These are phyloP conservation scores for Nicotiana obtusifolia DNA, from an alignment of 257 asterid genomes.

Conservation along the genomic window DNA sequence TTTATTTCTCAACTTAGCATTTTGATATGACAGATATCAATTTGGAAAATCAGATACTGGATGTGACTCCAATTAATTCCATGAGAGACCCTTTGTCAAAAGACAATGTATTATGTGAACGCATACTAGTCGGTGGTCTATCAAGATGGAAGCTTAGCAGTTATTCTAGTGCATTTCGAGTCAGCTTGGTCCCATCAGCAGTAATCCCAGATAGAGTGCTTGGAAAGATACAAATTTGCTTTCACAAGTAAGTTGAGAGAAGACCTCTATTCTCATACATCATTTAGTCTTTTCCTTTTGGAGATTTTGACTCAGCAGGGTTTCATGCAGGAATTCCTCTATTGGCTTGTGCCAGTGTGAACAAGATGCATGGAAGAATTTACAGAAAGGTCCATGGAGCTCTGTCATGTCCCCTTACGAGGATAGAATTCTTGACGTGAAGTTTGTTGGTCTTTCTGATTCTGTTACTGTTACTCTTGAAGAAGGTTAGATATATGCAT, in stretches of 20 bases:
- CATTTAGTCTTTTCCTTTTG: neutral
- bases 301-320: neutral
- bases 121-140: slow-evolving; percentile 54
- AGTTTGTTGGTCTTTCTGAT: slow-evolving; percentile 62
- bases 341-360: slow-evolving; percentile 64
- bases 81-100: slow-evolving; percentile 33
- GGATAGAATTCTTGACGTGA: slow-evolving; percentile 65
- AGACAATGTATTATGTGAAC: slow-evolving; percentile 50
- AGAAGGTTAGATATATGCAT: slow-evolving; percentile 40
- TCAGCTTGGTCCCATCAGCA: slow-evolving; percentile 57
- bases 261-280: neutral
- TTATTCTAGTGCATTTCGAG: slow-evolving; percentile 60
- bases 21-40: slow-evolving; percentile 36
- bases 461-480: slow-evolving; percentile 48
- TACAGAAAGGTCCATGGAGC: slow-evolving; percentile 55
- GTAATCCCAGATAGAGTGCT: slow-evolving; percentile 52
- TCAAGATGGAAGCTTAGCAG: slow-evolving; percentile 65
- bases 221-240: slow-evolving; percentile 61
- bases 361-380: slow-evolving; percentile 55
- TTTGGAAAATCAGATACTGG: slow-evolving; percentile 45
- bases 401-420: slow-evolving; percentile 63
- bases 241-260: slow-evolving; percentile 53
- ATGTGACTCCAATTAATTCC: slow-evolving; percentile 44
- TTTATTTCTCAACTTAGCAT: neutral
- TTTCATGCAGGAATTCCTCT: slow-evolving; percentile 64